A percentile compares a stretch with the other conserved stretches of the same genome.
Evolutionary conservation across 1,284 basidiomycete species (phyloP).

Genomic region (Anthracocystis panici-leucophaei): DNA sequence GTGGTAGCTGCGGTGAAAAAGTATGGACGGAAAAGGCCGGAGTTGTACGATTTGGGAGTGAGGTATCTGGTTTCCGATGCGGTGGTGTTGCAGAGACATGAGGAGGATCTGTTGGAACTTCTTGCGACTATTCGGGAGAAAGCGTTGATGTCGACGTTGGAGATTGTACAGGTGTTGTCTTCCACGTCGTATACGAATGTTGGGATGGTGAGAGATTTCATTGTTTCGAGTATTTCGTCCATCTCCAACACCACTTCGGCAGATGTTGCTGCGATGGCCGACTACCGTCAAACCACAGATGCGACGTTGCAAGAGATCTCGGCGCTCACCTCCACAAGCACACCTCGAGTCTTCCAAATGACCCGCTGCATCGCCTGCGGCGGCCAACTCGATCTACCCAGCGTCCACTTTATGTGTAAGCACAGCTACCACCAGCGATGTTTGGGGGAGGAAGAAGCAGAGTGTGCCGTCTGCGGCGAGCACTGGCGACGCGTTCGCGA

Average conservation of each 20-base stretch:
- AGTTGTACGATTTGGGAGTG: conserved; percentile 89
- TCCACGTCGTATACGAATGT: conserved; percentile 81
- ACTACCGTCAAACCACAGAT: conserved; percentile 87
- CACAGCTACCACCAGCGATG: conserved; percentile 89
- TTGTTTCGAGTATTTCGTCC: conserved; percentile 82
- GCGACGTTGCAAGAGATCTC: conserved; percentile 83
- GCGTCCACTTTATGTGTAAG: conserved; percentile 96
- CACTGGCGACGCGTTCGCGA: conserved; percentile 90
- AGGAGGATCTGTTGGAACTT: conserved; percentile 76
- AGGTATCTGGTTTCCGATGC: conserved; percentile 83
- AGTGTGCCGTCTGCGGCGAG: conserved; percentile 87
- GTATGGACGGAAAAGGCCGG: conserved; percentile 80
- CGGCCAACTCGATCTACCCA: conserved; percentile 89
- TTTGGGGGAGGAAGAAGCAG: conserved; percentile 71
- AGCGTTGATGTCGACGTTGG: conserved; percentile 85
- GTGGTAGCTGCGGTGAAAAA: conserved; percentile 80
- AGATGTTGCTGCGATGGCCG: conserved; percentile 83
- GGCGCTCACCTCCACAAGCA: conserved; percentile 80
- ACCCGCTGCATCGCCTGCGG: conserved; percentile 89
- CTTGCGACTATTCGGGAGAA: conserved; percentile 82
- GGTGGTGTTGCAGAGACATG: conserved; percentile 77
- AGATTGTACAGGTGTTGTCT: conserved; percentile 87
- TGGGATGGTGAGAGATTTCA: conserved; percentile 88
- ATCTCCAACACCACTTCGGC: conserved; percentile 81
- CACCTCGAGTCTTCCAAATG: conserved; percentile 90